These are phyloP conservation scores for Nematocida ausubeli DNA, from an alignment of 371 early-diverging fungal genomes.

Conservation along the genomic window DNA sequence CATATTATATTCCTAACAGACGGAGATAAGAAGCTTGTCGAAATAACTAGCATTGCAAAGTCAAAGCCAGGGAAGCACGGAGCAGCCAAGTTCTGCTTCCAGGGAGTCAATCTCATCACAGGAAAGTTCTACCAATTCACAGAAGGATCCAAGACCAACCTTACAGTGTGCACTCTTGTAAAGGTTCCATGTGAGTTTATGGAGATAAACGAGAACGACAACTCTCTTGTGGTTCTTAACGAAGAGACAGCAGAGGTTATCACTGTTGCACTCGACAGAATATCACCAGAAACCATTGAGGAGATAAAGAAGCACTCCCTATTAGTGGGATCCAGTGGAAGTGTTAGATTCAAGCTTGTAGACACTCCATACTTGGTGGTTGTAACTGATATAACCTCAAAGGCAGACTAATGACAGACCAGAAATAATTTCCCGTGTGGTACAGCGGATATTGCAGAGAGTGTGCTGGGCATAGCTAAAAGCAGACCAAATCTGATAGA, in stretches of 20 bases:
- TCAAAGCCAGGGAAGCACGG: slow-evolving; percentile 68
- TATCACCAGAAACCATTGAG: neutral
- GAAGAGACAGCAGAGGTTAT: slow-evolving; percentile 19
- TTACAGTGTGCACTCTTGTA: slow-evolving; percentile 22
- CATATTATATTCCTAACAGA: slow-evolving; percentile 35
- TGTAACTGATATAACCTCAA: slow-evolving; percentile 29
- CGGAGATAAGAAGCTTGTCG: slow-evolving; percentile 29
- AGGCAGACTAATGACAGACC: slow-evolving; percentile 24
- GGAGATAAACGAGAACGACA: slow-evolving; percentile 29
- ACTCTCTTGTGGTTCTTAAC: slow-evolving; percentile 11
- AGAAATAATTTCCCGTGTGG: no score
- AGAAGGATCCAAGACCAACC: slow-evolving; percentile 31
- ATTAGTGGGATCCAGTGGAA: neutral
- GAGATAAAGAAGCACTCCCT: neutral
- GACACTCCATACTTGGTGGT: slow-evolving; percentile 44
- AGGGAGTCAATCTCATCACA: slow-evolving; percentile 31
- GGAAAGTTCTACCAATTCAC: slow-evolving; percentile 22
- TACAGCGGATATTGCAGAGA: no score
- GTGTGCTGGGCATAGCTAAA: no score
- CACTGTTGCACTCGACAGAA: neutral
- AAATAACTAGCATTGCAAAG: slow-evolving; percentile 55
- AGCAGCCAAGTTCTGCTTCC: slow-evolving; percentile 61
- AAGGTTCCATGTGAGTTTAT: slow-evolving; percentile 31
- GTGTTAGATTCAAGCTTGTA: slow-evolving; percentile 13
- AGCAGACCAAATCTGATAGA: no score